These are phyloP conservation scores for Fusarium buxicola DNA, from an alignment of 2,329 filamentous ascomycete species.

Conservation along the genomic window DNA sequence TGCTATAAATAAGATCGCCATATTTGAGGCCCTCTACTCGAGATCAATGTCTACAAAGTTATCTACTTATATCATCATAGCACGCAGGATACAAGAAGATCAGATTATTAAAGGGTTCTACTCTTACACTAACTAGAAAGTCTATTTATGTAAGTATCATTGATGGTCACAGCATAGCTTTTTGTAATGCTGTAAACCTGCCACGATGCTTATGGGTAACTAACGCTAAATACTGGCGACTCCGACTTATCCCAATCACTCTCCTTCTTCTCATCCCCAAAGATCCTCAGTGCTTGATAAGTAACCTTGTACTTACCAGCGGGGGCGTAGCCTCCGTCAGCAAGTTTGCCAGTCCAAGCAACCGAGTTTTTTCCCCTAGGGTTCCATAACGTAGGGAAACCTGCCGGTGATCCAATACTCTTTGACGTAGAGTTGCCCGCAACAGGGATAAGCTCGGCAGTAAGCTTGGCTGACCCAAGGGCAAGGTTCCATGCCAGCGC, in stretches of 20 bases:
- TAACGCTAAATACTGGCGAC: slow-evolving; percentile 57
- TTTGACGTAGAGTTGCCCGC: slow-evolving; percentile 15
- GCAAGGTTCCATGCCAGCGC: slow-evolving; percentile 55
- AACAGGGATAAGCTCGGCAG: slow-evolving; percentile 58
- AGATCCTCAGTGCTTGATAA: slow-evolving; percentile 62
- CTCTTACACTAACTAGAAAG: too few relatives aligned
- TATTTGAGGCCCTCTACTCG: too few relatives aligned
- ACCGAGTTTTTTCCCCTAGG: slow-evolving; percentile 40
- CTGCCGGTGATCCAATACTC: slow-evolving; percentile 22
- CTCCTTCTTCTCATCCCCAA: slow-evolving; percentile 58
- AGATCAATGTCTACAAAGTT: too few relatives aligned
- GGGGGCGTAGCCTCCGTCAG: slow-evolving; percentile 60
- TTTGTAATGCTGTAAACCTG: neutral
- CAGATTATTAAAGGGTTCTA: too few relatives aligned
- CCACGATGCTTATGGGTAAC: slow-evolving; percentile 48
- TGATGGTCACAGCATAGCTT: too few relatives aligned
- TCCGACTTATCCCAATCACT: slow-evolving; percentile 61
- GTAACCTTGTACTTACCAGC: slow-evolving; percentile 63
- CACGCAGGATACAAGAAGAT: too few relatives aligned
- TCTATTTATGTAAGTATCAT: too few relatives aligned
- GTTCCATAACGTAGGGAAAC: slow-evolving; percentile 53
- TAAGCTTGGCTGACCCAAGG: slow-evolving; percentile 59
- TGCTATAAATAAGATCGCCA: too few relatives aligned
- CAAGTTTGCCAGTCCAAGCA: slow-evolving; percentile 60
- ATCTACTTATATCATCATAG: too few relatives aligned